Percentiles rank a stretch among this genome's conserved stretches.
phyloP scores from a whole-genome alignment of 2,329 filamentous ascomycete genomes.

The Nigrospora oryzae region DNA sequence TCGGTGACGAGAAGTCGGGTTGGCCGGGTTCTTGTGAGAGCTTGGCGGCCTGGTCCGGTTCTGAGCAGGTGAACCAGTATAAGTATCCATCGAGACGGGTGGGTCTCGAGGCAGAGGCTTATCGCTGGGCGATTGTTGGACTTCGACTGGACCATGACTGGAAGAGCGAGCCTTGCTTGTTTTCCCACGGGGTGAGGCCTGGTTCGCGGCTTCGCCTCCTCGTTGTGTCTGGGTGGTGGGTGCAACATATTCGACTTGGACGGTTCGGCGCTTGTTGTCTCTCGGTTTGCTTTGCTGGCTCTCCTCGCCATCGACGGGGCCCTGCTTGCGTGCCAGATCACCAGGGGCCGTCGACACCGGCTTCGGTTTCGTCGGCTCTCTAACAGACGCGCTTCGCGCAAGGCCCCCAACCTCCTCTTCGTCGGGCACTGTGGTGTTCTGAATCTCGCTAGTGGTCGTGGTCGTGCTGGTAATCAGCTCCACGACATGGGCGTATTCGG shows the following conservation, averaged over 20 bases:
- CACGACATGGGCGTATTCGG: slow-evolving; percentile 93
- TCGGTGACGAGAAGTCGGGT: slow-evolving; percentile 36
- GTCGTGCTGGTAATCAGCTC: slow-evolving; percentile 95
- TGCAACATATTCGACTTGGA: slow-evolving; percentile 96
- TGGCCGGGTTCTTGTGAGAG: slow-evolving; percentile 37
- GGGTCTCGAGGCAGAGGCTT: slow-evolving; percentile 55
- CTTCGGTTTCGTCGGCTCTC: slow-evolving; percentile 72
- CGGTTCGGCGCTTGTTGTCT: slow-evolving; percentile 85
- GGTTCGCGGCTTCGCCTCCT: slow-evolving; percentile 36
- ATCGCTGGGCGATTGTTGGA: slow-evolving; percentile 32
- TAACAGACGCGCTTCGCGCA: slow-evolving; percentile 83
- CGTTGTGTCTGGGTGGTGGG: slow-evolving; percentile 79
- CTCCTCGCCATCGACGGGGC: slow-evolving; percentile 63
- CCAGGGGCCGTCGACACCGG: slow-evolving; percentile 39
- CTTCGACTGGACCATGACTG: slow-evolving; percentile 42
- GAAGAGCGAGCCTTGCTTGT: slow-evolving; percentile 43
- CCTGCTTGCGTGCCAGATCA: slow-evolving; percentile 65
- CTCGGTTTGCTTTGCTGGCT: slow-evolving; percentile 50
- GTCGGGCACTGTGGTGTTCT: slow-evolving; percentile 62
- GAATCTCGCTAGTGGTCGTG: slow-evolving; percentile 77
- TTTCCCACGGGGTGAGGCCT: slow-evolving; percentile 19
- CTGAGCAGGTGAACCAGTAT: slow-evolving; percentile 22
- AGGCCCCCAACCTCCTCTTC: slow-evolving; percentile 56
- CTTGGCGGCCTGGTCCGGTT: slow-evolving; percentile 34
- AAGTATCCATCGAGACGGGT: slow-evolving; percentile 33